Evolutionary conservation across 108 stramenopile species (phyloP), one percentile per base, ranked within the genome.

Genomic region (Nitzschia inconspicua): DNA sequence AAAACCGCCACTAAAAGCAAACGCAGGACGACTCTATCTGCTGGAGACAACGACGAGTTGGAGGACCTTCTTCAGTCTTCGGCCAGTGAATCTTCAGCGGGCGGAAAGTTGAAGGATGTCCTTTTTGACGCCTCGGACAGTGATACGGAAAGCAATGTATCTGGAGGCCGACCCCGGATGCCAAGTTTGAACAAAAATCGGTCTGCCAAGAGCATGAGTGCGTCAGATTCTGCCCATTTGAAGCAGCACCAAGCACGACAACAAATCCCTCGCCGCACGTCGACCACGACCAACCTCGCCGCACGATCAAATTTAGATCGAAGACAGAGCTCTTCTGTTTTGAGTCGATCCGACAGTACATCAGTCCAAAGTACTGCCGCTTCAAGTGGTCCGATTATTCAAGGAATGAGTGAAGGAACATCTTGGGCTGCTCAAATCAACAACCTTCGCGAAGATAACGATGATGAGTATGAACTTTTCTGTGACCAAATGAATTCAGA

Each of bases 401-500:
- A 73, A 78, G 23, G 72, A 71, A 18, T 76, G 78, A 23, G 69
- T 59, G 40, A 36, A 65, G 10, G 63, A 69, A 16, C 83, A 20
- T 91, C 90, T 3, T 92, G 85, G 81, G 67, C 54, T 18, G 60
- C 78, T 8, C 73, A 85, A 72, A 75, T 92, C 23, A 35, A 57
- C 25, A 43, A 55, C 14, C 65, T 85, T 4, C 75, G 91, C 40
- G 77, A 89, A 35, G 78, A 66, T 18, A 78, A 78, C 47, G 55
- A 63, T 4, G 54, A 26, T 5, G 80, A 88, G 51, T 82, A 91
- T 42, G 75, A 73, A 57, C 44, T 79, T 18, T 72, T 79, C 41
- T 24, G 66, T 8, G 60, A 63, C 25, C 60, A 64, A 42, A n/a
- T 35, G 22, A 44, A 41, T 6, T 58, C 63, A 52, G 47, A 57